Evolutionary conservation across 2,329 filamentous ascomycete species (phyloP).

Genomic region (Verticillium dahliae): DNA sequence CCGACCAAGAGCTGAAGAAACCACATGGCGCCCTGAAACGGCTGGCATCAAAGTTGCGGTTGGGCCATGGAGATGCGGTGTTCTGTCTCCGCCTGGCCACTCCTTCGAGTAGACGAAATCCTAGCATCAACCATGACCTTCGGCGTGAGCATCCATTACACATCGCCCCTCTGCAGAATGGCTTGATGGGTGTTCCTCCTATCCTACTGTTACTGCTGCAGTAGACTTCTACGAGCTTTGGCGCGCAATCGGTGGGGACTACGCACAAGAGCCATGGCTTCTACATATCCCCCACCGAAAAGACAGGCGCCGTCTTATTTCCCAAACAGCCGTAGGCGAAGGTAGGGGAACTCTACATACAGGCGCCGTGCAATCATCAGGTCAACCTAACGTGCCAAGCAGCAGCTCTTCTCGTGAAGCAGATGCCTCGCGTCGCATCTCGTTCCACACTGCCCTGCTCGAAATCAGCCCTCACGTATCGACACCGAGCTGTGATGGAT

Average conservation of each 20-base stretch:
- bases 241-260: neutral
- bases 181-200: too few relatives aligned
- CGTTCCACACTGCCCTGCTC: slow-evolving; percentile 9
- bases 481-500: slow-evolving; percentile 9
- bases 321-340: neutral
- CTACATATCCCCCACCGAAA: neutral
- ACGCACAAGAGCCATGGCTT: neutral
- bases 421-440: slow-evolving; percentile 2
- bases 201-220: too few relatives aligned
- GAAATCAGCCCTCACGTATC: slow-evolving; percentile 2
- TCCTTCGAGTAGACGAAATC: too few relatives aligned
- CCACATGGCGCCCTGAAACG: too few relatives aligned
- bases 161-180: too few relatives aligned
- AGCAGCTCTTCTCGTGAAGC: neutral
- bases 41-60: too few relatives aligned
- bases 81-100: too few relatives aligned
- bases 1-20: neutral
- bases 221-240: too few relatives aligned
- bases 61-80: too few relatives aligned
- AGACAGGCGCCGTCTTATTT: neutral
- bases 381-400: neutral
- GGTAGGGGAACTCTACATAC: neutral
- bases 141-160: too few relatives aligned
- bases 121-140: too few relatives aligned
- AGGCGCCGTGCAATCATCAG: neutral